Evolutionary conservation across 73 alveolate genomes (phyloP), one percentile per base, ranked within the genome.

Genomic region (Paramecium tetraurelia): DNA sequence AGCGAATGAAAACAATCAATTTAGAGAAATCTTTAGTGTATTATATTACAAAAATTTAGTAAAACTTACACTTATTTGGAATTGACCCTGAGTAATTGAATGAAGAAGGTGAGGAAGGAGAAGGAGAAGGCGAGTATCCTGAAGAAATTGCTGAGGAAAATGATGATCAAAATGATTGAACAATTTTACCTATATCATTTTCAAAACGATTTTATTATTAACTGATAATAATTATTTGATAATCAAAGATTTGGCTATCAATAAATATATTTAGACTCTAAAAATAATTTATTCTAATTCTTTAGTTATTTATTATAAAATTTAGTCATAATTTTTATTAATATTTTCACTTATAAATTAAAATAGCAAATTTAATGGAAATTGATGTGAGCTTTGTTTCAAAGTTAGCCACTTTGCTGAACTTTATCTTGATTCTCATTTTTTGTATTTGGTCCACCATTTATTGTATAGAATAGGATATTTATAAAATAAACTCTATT

Each of bases 21-120:
- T 75, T 35, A 75, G 87, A 75, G 87, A 75, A 14, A 75, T 75
- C 57, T 75, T 75, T 75, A 75, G 87, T 36, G 87, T 75, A 75
- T 16, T 36, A 14, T 36, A 75, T 75, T 40, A 12, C 48, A 36
- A 33, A 75, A 31, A 68, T 44, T 75, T 33, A 75, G 87, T 36
- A 75, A 75, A 75, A 75, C 36, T 12, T 75, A 35, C 87, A 75
- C 16, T 40, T 75, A 36, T 75, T 75, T 35, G 87, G 87, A 35
- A 75, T 75, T 33, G 87, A 75, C 33, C 87, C 87, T n/a, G 48
- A 75, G 11, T 20, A 75, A 75, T 35, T 75, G n/a, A 36, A 29
- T 75, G 87, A 75, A 44, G 87, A 75, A 33, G 87, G 87, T 31
- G 87, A 71, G 27, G 86, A 75, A 10, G 86, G 38, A 10, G 86